Base-by-base conservation (phyloP, 257 asterid genomes). In the Solanum medicagineum region DNA sequence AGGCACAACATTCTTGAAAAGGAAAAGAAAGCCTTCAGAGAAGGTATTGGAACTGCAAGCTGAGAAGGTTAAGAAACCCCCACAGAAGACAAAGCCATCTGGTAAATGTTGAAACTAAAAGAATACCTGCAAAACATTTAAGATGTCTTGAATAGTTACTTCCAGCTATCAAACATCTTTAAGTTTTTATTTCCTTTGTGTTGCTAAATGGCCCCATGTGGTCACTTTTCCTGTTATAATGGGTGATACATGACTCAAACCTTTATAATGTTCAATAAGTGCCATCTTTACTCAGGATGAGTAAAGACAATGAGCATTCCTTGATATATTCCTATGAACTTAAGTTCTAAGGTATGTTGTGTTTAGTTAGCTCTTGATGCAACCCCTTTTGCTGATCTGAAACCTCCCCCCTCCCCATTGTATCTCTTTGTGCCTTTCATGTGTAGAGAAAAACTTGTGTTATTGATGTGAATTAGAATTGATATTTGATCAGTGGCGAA, bases 11-110 rank as follows among this genome's bases (percentile, higher is more conserved):
- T 87, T 88, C 22, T 54, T 88, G 81, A 93, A 89, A 89, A 91
- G 98, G 88, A 92, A 82, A 87, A 89, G 96, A 87, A 93, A 89
- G 90, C 93, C 91, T 83, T 91, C 98, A 29, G 98, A 94, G 89
- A 93, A 92, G 89, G 92, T 92, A 83, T 81, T 89, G 90, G 93
- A 87, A 85, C 85, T 85, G 88, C 91, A 93, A 84, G 86, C 86
- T 80, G 94, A 91, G 80, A 92, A 87, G 90, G 91, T 89, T 86
- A 91, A 87, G 91, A 92, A 88, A 89, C 86, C 91, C 54, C 82
- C 86, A 5, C 89, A 89, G 86, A 90, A 90, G 89, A 80, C 86
- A 71, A 92, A 87, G 89, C 88, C 83, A 70, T 90, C 89, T 62
- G 91, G 87, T 89, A 86, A 89, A 87, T 45, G 36, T 68, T 71